Evolutionary conservation across 805 yeast genomes (phyloP), one percentile per base, ranked within the genome.

Genomic region (Saccharomycopsis javanensis): DNA sequence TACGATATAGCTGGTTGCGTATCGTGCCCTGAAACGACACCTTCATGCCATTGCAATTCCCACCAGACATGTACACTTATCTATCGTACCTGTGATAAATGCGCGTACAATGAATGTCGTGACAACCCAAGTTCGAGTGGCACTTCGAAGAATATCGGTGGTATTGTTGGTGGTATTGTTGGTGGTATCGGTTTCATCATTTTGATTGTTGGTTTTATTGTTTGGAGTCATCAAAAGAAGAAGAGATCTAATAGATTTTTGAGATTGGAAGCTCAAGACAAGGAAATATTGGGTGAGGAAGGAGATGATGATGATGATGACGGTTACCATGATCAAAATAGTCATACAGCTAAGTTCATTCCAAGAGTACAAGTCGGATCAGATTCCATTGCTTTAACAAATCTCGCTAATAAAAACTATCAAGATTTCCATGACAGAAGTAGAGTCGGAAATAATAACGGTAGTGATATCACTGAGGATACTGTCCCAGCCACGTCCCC

Each of bases 131-230:
- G 28, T 8, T 5, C 35, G 25, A 52, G 45, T 33, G 34, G 54
- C 13, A 18, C 42, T 20, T 42, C 53, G 46, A 60, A 60, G 48
- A 60, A 60, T 25, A 38, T 60, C n/a, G 62, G 61, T 10, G 61
- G 61, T 10, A 60, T 60, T 18, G 61, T 52, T 4, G 62, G 62
- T 4, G 62, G 62, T n/a, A 34, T 58, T 7, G 42, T 60, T 18
- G 62, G 61, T 13, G 61, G 62, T 2, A 20, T 60, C 2, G 37
- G 54, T 25, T 56, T 60, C 33, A 18, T 60, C 10, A 54, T 45
- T 11, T 51, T 55, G 27, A 53, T 59, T 16, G 23, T 55, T n/a
- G 57, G 52, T 13, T 58, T 55, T 20, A 54, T 58, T 37, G 51
- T 59, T 23, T 60, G 61, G 61, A 51, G 53, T 23, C 61, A 54